Conservation (phyloP, 352 stramenopile genomes). For the Phytophthora quininea region DNA sequence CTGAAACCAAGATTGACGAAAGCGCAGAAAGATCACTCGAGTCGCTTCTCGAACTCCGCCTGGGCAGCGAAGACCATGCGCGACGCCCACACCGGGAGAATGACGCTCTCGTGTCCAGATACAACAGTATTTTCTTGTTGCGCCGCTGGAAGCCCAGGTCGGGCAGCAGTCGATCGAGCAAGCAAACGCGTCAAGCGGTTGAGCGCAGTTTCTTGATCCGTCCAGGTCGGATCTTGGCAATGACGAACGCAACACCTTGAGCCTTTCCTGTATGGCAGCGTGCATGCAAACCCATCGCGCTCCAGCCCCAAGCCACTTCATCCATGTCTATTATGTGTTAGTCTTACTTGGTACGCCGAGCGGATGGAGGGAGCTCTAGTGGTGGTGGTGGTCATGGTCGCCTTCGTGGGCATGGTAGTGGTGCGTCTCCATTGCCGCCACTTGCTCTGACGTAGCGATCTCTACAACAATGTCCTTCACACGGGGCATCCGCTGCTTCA, state of each 20-base stretch:
- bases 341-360: too few species aligned
- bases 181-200: neutral
- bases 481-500: conserved; percentile 49
- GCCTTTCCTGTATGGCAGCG: too few species aligned
- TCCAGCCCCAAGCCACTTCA: neutral
- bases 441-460: conserved; percentile 42
- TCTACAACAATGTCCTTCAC: conserved; percentile 75
- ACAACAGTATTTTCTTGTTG: too few species aligned
- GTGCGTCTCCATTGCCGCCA: conserved; percentile 11
- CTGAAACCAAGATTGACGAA: too few species aligned
- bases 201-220: neutral
- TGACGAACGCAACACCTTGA: neutral
- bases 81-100: too few species aligned
- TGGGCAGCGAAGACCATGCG: too few species aligned
- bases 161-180: neutral
- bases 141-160: too few species aligned
- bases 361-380: neutral
- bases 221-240: neutral
- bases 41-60: too few species aligned
- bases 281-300: too few species aligned
- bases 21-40: too few species aligned
- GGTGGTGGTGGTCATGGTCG: conserved; percentile 5
- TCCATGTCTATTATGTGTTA: neutral
- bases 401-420: neutral
- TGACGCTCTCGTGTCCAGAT: too few species aligned